These are phyloP conservation scores for Stipa capillata DNA, from an alignment of 176 grass and related monocot species.

Conservation along the genomic window DNA sequence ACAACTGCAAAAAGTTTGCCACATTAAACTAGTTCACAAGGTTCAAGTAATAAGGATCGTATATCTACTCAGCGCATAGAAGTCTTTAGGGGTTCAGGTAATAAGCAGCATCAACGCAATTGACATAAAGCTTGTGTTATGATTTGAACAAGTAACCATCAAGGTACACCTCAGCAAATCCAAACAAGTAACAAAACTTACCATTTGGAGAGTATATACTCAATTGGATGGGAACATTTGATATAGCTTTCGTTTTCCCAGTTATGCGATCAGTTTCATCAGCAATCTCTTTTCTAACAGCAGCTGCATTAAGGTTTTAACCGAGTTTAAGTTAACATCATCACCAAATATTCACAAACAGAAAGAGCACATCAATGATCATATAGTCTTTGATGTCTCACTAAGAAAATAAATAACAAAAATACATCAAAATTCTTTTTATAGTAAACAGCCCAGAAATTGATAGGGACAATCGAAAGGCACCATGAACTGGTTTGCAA, in stretches of 20 bases:
- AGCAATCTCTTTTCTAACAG: slow-evolving; percentile 95
- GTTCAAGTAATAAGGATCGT: background rate
- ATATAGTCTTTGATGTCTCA: background rate
- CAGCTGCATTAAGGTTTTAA: slow-evolving; percentile 55
- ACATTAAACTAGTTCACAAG: slow-evolving; percentile 26
- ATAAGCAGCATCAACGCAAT: background rate
- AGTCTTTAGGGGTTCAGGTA: background rate
- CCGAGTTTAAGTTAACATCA: background rate
- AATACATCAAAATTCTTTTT: background rate
- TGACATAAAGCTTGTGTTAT: background rate
- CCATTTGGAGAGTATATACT: slow-evolving; percentile 99
- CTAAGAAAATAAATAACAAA: background rate
- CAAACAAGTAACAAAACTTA: slow-evolving; percentile 22
- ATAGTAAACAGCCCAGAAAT: background rate
- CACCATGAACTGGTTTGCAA: background rate
- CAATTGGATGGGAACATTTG: slow-evolving; percentile 95
- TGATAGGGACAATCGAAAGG: background rate
- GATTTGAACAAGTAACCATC: background rate
- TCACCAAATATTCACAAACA: slow-evolving; percentile 16
- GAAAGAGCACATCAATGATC: background rate
- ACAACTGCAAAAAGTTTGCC: slow-evolving; percentile 63
- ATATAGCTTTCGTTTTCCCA: slow-evolving; percentile 98
- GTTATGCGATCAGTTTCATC: slow-evolving; percentile 96
- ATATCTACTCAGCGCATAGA: background rate
- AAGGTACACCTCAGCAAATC: background rate